A percentile compares a stretch with the other conserved stretches of the same genome.
These are phyloP conservation scores for Diplodia corticola DNA, from an alignment of 2,329 filamentous ascomycete genomes.

Conservation along the genomic window DNA sequence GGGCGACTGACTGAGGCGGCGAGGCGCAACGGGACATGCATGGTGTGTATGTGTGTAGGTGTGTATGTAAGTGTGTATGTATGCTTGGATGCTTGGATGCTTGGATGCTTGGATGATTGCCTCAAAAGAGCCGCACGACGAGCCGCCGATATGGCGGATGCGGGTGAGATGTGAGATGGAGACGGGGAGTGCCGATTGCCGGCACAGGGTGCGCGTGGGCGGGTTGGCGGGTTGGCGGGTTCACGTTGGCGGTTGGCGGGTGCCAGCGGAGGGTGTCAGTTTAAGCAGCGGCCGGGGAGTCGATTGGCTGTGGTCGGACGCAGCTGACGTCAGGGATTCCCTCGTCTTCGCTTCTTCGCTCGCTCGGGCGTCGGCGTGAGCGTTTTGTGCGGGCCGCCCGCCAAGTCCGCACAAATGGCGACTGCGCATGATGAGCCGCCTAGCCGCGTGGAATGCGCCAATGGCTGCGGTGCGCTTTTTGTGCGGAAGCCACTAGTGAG, in stretches of 20 bases:
- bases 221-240: too few species aligned
- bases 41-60: too few species aligned
- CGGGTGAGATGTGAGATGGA: not conserved
- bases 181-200: not conserved
- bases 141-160: not conserved
- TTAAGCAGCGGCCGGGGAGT: not conserved
- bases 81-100: too few species aligned
- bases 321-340: not conserved
- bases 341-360: too few species aligned
- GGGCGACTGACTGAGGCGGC: not conserved
- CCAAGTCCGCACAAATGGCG: slow-evolving; percentile 7
- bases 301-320: not conserved
- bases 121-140: too few species aligned
- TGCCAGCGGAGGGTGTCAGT: not conserved
- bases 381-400: slow-evolving; percentile 26
- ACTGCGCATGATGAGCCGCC: slow-evolving; percentile 3
- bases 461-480: slow-evolving; percentile 6
- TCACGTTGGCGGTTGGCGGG: too few species aligned
- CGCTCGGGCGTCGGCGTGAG: slow-evolving; percentile 17
- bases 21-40: not conserved
- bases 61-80: too few species aligned
- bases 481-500: slow-evolving; percentile 10
- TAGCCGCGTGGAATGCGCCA: slow-evolving; percentile 12
- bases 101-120: too few species aligned
- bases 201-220: too few species aligned